Percentiles rank a stretch among this genome's conserved stretches.
Conservation (phyloP, 2,329 filamentous ascomycete species). For the Colletotrichum brevisporum region DNA sequence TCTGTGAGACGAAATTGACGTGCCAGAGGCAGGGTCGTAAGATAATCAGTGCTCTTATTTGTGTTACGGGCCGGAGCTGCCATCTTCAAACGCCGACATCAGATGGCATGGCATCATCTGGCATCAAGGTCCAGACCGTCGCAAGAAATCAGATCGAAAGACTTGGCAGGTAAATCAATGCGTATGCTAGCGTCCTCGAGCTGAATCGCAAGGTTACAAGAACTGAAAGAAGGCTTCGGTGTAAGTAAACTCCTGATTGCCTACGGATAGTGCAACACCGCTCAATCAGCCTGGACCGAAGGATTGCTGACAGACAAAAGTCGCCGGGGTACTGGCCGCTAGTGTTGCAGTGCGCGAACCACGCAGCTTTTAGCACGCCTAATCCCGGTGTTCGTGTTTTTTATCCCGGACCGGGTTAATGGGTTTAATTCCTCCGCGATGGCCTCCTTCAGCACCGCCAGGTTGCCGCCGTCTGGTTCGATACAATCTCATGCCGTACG, state of each 20-base stretch:
- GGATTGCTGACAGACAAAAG: constrained; percentile 6
- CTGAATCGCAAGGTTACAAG: no score
- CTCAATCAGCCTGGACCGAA: background rate
- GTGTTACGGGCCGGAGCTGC: background rate
- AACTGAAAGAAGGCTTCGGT: background rate
- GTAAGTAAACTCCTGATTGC: background rate
- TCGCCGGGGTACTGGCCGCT: constrained; percentile 18
- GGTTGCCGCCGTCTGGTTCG: background rate
- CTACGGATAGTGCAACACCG: background rate
- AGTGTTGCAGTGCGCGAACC: background rate
- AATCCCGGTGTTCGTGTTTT: constrained; percentile 1
- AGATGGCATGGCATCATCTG: constrained; percentile 22
- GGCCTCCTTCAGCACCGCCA: background rate
- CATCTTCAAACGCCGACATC: constrained; percentile 11
- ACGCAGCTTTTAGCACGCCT: background rate
- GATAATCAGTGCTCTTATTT: background rate
- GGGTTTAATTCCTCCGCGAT: constrained; percentile 9
- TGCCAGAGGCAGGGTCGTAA: no score
- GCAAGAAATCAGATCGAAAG: constrained; percentile 5
- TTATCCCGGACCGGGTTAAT: constrained; percentile 23
- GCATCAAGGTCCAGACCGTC: background rate
- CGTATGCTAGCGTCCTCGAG: background rate
- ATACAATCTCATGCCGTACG: no score
- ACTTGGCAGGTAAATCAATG: background rate
- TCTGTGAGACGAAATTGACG: no score